Evolutionary conservation across 2,329 filamentous ascomycete genomes (phyloP), one percentile per base, ranked within the genome.

Genomic region (Zarea fungicola): DNA sequence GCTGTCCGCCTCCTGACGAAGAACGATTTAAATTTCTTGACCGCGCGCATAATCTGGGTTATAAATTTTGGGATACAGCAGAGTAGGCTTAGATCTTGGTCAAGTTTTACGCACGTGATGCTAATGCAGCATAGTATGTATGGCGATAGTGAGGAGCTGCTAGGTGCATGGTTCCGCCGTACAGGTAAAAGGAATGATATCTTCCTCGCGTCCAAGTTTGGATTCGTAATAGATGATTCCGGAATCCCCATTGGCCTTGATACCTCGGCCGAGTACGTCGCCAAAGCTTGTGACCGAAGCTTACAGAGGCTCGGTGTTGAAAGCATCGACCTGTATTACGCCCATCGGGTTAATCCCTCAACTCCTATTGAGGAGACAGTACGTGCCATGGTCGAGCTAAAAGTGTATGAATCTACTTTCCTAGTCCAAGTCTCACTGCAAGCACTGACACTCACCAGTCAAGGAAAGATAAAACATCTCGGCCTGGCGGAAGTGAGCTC

Each of bases 381-480:
- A 3, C 56, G 66, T 28, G 73, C 65, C 13, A 62, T 78, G 64
- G 70, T 65, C 48, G 60, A 69, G 56, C 53, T 73, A 16, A 64
- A 72, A 54, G 55, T 65, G 50, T 60, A 26, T 45, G 52, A 50
- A 10, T 9, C 21, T n/a, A n/a, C 16, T 32, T 13, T 34, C 34
- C 32, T 16, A 14, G 13, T 23, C 19, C 18, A 7, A 39, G 7
- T 23, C 11, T 22, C 16, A 13, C 35, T 5, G 19, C 5, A 21
- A 19, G 14, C 18, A 35, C 25, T 36, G 22, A 45, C 11, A 14
- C 11, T 46, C 21, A 16, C 5, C 32, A 68, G 63, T 5, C 70
- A 74, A 55, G 76, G 77, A 42, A 78, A 78, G 59, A 74, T 81
- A 58, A 72, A 70, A 47, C 63, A 77, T 58, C 62, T 81, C 13